A percentile compares a stretch with the other conserved stretches of the same genome.
These are phyloP conservation scores for Cutaneotrichosporon sp. DNA, from an alignment of 1,284 basidiomycete species.

Conservation along the genomic window DNA sequence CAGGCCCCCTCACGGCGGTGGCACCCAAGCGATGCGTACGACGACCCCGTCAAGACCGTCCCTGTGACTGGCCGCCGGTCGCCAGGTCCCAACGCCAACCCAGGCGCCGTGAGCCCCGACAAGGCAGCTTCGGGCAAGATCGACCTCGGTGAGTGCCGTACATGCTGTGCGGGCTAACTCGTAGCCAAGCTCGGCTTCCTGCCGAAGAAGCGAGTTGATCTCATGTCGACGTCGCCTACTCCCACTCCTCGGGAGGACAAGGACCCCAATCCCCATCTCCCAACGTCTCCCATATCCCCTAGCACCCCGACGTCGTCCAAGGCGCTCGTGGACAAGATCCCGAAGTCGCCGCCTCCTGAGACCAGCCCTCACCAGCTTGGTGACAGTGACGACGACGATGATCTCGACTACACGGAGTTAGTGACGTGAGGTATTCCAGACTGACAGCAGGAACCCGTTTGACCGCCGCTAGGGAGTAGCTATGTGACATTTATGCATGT, in stretches of 20 bases:
- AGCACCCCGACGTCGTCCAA: constrained; percentile 1
- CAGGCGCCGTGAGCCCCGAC: constrained; percentile 21
- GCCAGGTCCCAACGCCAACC: background rate
- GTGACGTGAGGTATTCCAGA: constrained; percentile 6
- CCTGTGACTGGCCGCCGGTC: constrained; percentile 6
- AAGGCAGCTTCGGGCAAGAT: constrained; percentile 37
- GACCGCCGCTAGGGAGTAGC: constrained; percentile 18
- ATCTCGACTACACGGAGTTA: constrained; percentile 47
- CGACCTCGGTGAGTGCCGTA: constrained; percentile 39
- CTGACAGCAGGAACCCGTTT: constrained; percentile 39
- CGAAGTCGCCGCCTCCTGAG: constrained; percentile 37
- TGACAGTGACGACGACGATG: constrained; percentile 43
- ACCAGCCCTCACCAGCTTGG: constrained; percentile 28
- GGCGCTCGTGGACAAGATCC: constrained; percentile 35
- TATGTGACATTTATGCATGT: background rate
- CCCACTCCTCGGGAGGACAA: constrained; percentile 16
- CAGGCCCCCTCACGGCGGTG: constrained; percentile 27
- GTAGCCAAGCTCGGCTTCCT: constrained; percentile 48
- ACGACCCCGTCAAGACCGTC: constrained; percentile 20
- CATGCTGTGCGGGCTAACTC: background rate
- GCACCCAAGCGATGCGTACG: constrained; percentile 44
- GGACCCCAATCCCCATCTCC: constrained; percentile 35
- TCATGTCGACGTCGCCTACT: constrained; percentile 37
- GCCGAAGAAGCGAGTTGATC: constrained; percentile 47
- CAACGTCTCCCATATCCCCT: constrained; percentile 15